These are phyloP conservation scores for Phytopythium chamaehyphon DNA, from an alignment of 352 stramenopile species.

Conservation along the genomic window DNA sequence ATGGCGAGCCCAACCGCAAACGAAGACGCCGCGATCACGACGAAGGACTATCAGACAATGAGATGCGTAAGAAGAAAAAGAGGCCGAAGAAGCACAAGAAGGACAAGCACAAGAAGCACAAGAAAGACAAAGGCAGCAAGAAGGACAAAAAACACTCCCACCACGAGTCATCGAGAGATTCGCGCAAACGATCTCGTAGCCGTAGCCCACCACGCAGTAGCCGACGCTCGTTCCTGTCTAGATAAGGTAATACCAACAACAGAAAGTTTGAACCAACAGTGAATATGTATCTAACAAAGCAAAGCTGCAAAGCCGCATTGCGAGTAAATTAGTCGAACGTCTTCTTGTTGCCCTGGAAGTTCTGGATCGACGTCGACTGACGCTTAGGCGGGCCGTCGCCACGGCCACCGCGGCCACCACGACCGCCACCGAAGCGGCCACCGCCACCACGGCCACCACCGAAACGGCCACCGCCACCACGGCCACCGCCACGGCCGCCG, in stretches of 20 bases:
- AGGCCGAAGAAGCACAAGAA: constrained; percentile 15
- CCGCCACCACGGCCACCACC: constrained; percentile 52
- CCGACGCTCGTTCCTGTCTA: constrained; percentile 12
- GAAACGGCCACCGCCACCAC: constrained; percentile 41
- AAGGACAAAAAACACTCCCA: constrained; percentile 27
- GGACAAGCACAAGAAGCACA: constrained; percentile 12
- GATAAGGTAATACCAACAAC: constrained; percentile 26
- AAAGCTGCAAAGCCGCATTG: constrained; percentile 8
- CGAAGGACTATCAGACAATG: background rate
- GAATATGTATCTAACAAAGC: constrained; percentile 29
- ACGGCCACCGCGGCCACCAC: constrained; percentile 49
- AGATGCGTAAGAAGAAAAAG: constrained; percentile 25
- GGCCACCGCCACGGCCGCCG: constrained; percentile 60
- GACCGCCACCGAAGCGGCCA: constrained; percentile 36
- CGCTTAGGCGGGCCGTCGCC: constrained; percentile 75
- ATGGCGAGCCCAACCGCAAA: constrained; percentile 4
- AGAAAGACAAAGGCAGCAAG: constrained; percentile 35
- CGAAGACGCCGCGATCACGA: too few species aligned
- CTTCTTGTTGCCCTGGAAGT: constrained; percentile 95
- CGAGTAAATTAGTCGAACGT: constrained; percentile 93
- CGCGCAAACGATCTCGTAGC: constrained; percentile 9
- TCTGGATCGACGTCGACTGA: constrained; percentile 89
- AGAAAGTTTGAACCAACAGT: too few species aligned
- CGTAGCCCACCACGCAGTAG: constrained; percentile 12
- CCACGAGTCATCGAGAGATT: constrained; percentile 17